phyloP scores from a whole-genome alignment of 176 grass and related monocot species.

The Lolium rigidum region DNA sequence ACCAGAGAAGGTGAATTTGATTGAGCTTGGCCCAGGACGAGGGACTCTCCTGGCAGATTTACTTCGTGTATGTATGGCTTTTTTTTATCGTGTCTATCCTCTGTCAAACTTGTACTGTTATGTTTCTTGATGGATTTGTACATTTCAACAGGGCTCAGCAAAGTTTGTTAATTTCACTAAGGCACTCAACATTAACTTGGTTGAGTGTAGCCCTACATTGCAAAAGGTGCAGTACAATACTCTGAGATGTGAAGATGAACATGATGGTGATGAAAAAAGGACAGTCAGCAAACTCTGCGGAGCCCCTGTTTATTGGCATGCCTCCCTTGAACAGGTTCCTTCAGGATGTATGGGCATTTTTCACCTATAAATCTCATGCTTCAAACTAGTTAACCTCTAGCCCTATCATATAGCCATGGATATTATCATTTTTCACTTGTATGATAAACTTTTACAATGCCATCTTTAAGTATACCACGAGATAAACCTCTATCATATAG shows the following conservation, averaged over 20 bases:
- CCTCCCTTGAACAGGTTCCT: slow-evolving; percentile 88
- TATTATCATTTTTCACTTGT: no score
- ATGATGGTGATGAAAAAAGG: slow-evolving; percentile 54
- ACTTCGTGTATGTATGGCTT: slow-evolving; percentile 57
- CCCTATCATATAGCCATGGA: no score
- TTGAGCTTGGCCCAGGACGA: slow-evolving; percentile 91
- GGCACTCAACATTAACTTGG: slow-evolving; percentile 86
- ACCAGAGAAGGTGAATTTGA: slow-evolving; percentile 81
- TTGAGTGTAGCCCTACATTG: slow-evolving; percentile 83
- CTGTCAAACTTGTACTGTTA: background rate
- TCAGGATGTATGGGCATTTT: slow-evolving; percentile 79
- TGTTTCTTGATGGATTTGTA: slow-evolving; percentile 28
- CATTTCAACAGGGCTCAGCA: slow-evolving; percentile 71
- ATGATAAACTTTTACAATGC: no score
- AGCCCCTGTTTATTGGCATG: slow-evolving; percentile 72
- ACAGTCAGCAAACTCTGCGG: slow-evolving; percentile 73
- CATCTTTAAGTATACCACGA: no score
- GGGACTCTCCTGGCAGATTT: slow-evolving; percentile 92
- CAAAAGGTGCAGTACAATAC: slow-evolving; percentile 83
- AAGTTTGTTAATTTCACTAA: slow-evolving; percentile 81
- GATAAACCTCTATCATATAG: slow-evolving; percentile 11
- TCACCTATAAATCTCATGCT: slow-evolving; percentile 26
- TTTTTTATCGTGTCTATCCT: background rate
- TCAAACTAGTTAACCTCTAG: slow-evolving; percentile 29
- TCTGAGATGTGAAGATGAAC: slow-evolving; percentile 74